A percentile compares a stretch with the other conserved stretches of the same genome.
phyloP scores from a whole-genome alignment of 257 asterid species.

The Misopates orontium region DNA sequence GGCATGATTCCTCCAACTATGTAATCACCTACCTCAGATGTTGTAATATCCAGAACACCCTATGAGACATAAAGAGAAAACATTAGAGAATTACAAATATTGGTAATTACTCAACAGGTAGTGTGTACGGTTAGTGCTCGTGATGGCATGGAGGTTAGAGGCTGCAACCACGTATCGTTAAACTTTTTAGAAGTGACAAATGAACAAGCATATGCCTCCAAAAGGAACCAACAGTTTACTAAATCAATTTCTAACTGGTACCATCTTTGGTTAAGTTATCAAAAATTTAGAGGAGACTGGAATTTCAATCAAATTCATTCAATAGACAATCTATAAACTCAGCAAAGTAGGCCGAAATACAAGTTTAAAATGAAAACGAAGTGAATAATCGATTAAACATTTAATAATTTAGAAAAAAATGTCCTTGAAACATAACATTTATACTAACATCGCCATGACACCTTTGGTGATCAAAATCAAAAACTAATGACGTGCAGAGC shows the following conservation, averaged over 20 bases:
- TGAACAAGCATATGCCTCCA: slow-evolving; percentile 16
- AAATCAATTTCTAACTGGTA: neutral
- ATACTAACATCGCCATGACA: too few relatives aligned
- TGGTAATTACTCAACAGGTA: slow-evolving; percentile 12
- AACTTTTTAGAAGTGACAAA: slow-evolving; percentile 8
- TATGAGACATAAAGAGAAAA: slow-evolving; percentile 30
- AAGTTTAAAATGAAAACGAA: too few relatives aligned
- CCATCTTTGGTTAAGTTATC: too few relatives aligned
- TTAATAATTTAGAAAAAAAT: too few relatives aligned
- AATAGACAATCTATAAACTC: too few relatives aligned
- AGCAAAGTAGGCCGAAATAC: too few relatives aligned
- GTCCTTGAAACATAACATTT: too few relatives aligned
- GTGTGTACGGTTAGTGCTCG: neutral
- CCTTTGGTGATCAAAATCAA: slow-evolving; percentile 9
- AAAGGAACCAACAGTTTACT: neutral
- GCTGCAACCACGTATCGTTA: too few relatives aligned
- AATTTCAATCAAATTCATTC: too few relatives aligned
- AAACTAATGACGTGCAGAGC: slow-evolving; percentile 11
- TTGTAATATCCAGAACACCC: slow-evolving; percentile 96
- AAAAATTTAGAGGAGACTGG: too few relatives aligned
- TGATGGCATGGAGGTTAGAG: too few relatives aligned
- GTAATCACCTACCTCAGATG: slow-evolving; percentile 93
- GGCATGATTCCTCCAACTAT: slow-evolving; percentile 96
- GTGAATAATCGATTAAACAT: too few relatives aligned
- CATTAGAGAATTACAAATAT: slow-evolving; percentile 6